Base-by-base conservation (phyloP, 371 early-diverging fungal genomes). In the Zychaea mexicana region DNA sequence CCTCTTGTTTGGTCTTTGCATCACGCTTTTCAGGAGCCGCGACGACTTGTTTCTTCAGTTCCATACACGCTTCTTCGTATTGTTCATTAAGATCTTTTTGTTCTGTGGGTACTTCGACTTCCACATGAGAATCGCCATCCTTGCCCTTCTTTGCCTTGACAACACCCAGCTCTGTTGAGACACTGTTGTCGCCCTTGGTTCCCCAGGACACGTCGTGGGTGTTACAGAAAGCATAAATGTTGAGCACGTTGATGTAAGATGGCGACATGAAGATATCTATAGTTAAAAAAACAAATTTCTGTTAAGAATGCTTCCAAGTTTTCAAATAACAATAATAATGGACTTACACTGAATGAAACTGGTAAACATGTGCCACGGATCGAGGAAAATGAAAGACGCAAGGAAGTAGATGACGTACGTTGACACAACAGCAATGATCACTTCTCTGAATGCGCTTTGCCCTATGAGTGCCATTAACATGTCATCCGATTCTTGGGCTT, bases 131-230 rank as follows among this genome's bases (percentile, higher is more conserved):
- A 15, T 72, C 74, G 31, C 78, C 84, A 36, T 74, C 77, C 39
- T 74, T 77, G 66, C 83, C 79, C 57, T 84, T 78, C 56, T 71
- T 81, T 55, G 81, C 69, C 73, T 85, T 87, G 67, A 87, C 90
- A 4, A 84, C 83, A 61, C 90, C 91, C 38, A 90, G 78, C 70
- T 87, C 85, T 30, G 78, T 83, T n/a, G 77, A 72, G 7, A 83
- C 77, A 32, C 66, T 70, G 57, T 85, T 90, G 68, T 90, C 95
- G 68, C 96, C 96, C 82, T 96, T 96, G 30, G 97, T 96, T 46
- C 97, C 97, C 97, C 97, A 96, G 2, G 93, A 85, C 31, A 90
- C 86, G 70, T 90, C 90, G 69, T 86, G 87, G 0, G 84, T 86
- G 68, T 90, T 90, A 72, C 88, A 88, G 74, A 87, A 88, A 3